These are phyloP conservation scores for Puccinia triticina DNA, from an alignment of 1,284 basidiomycete species.

Conservation along the genomic window DNA sequence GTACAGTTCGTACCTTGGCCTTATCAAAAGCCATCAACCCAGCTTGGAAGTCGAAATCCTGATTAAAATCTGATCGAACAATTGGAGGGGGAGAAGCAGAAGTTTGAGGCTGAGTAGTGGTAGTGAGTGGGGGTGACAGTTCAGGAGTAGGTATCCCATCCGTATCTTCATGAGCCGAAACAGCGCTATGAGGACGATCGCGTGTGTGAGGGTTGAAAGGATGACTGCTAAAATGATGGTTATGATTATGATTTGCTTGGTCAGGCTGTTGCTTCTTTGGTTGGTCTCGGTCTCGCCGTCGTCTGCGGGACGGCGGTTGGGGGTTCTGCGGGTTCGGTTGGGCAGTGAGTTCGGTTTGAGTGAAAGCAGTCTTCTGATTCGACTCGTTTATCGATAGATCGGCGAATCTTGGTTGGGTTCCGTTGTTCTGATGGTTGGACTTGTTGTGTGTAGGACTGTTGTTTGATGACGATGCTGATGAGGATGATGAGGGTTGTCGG, in stretches of 20 bases:
- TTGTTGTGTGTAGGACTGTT: not conserved
- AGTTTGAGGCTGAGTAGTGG: conserved; percentile 16
- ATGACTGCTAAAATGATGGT: not conserved
- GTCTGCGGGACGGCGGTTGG: not conserved
- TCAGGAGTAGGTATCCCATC: conserved; percentile 44
- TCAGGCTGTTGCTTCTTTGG: not conserved
- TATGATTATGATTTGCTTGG: not conserved
- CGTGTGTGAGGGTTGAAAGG: not conserved
- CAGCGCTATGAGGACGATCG: conserved; percentile 13
- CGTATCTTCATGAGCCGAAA: conserved; percentile 47
- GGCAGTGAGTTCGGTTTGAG: not conserved
- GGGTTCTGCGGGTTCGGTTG: not conserved
- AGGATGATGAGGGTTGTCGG: not conserved
- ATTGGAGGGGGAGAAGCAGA: not conserved
- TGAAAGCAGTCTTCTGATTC: not conserved
- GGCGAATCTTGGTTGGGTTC: not conserved
- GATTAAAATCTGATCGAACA: conserved; percentile 34
- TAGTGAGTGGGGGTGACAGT: conserved; percentile 30
- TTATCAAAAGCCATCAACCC: conserved; percentile 49
- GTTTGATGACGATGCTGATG: conserved; percentile 15
- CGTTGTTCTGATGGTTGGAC: not conserved
- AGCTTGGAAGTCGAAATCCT: conserved; percentile 51
- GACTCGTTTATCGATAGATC: not conserved
- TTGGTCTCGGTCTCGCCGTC: conserved; percentile 19
- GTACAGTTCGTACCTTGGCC: conserved; percentile 34